A percentile compares a stretch with the other conserved stretches of the same genome.
Conservation (phyloP, 2,329 filamentous ascomycete genomes). For the Leptographium procerum region DNA sequence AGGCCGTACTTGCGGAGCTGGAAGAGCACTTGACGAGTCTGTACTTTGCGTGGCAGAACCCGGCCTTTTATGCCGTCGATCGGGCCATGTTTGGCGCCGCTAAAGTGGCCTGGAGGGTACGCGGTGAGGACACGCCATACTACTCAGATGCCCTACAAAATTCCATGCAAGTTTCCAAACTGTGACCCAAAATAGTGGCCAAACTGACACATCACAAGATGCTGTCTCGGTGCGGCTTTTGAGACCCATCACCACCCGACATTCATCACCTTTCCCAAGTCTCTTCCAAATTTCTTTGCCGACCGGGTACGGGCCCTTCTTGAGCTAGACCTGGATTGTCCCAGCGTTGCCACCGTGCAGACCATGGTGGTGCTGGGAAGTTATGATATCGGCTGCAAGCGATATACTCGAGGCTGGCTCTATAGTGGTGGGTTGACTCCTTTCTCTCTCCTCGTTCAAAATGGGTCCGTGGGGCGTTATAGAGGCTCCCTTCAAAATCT, state of each 20-base stretch:
- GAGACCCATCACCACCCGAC: constrained; percentile 15
- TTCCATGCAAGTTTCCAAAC: constrained; percentile 10
- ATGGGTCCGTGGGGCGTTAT: too few relatives aligned
- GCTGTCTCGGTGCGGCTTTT: constrained; percentile 22
- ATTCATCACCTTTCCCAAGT: constrained; percentile 17
- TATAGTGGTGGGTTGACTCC: constrained; percentile 23
- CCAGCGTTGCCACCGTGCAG: constrained; percentile 35
- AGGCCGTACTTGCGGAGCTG: constrained; percentile 25
- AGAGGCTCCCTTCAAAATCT: too few relatives aligned
- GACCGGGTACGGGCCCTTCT: constrained; percentile 31
- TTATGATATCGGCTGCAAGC: constrained; percentile 29
- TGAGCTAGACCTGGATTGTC: constrained; percentile 34
- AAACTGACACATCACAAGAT: constrained; percentile 13
- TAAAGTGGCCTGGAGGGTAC: neutral
- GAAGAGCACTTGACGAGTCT: constrained; percentile 32
- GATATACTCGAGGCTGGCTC: constrained; percentile 33
- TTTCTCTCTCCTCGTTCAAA: too few relatives aligned
- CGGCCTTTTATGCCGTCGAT: constrained; percentile 32
- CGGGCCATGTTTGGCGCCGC: constrained; percentile 19
- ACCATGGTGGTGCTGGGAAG: constrained; percentile 32
- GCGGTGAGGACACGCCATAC: constrained; percentile 7
- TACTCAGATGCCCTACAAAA: constrained; percentile 13
- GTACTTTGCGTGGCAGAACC: constrained; percentile 37
- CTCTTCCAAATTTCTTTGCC: constrained; percentile 26
- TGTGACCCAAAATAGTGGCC: constrained; percentile 12